Evolutionary conservation across 2,329 filamentous ascomycete species (phyloP), one percentile per base, ranked within the genome.

Genomic region (Ophiostoma sp.): DNA sequence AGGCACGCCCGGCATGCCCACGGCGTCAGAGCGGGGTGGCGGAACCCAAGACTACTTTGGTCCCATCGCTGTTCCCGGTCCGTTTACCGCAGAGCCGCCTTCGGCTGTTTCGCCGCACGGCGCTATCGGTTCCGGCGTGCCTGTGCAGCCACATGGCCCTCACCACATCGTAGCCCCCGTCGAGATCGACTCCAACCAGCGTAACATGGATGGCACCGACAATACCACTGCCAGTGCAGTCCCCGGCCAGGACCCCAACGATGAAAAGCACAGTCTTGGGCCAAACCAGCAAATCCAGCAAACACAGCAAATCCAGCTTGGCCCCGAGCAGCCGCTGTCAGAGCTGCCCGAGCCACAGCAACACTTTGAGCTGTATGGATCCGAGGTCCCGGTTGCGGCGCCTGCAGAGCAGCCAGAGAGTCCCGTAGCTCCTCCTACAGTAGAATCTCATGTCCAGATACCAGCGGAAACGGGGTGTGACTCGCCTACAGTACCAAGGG

Each of bases 121-220:
- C 11, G 57, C 20, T 27, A 8, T 20, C 4, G 35, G 20, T 6
- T 35, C 62, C 65, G 81, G 80, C 0, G 82, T 84, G 31, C 81
- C 82, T 2, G 69, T 79, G 31, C 76, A 76, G 64, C 84, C 85
- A 8, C 78, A 84, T 15, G 78, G 77, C 17, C 84, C 85, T 4
- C 80, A 79, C 11, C 84, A 86, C 73, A 85, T 86, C 57, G 76
- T 80, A 0, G 79, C 78, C 27, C 81, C 85, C 4, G 84, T 87
- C 3, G 86, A 88, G 79, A 84, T 88, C 15, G 84, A 82, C 71
- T 81, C 82, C 65, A n/a, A 39, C 62, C 20, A 39, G 20, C 17
- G 62, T 1, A 35, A 39, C 10, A 65, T 65, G n/a, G 20, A 13
- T 4, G 35, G 10, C 35, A 13, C 1, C 4, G 31, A 33, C 6